phyloP scores from a whole-genome alignment of 2,329 filamentous ascomycete genomes.

The Coniochaeta sp. region DNA sequence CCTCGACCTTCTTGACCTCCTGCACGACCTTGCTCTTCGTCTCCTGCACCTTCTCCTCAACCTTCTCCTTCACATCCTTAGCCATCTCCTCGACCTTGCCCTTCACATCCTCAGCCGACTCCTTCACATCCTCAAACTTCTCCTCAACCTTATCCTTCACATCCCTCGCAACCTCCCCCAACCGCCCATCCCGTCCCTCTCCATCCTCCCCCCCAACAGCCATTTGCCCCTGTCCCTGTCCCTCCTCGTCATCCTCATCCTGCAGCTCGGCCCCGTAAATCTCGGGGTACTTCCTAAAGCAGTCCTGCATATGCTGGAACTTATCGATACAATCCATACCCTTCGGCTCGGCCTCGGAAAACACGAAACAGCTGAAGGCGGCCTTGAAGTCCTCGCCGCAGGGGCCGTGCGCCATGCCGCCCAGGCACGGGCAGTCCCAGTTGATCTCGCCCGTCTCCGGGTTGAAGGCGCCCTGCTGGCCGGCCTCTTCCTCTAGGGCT shows the following conservation, averaged over 20 bases:
- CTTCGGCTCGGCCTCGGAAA: slow-evolving; percentile 89
- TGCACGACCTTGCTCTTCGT: neutral
- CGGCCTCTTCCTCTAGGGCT: slow-evolving; percentile 71
- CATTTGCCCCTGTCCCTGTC: slow-evolving; percentile 15
- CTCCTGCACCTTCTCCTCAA: neutral
- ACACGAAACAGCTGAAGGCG: slow-evolving; percentile 98
- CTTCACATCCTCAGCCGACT: neutral
- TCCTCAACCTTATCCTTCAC: slow-evolving; percentile 1
- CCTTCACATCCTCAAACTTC: slow-evolving; percentile 5
- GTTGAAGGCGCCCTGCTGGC: slow-evolving; percentile 89
- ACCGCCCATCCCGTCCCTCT: too few species aligned
- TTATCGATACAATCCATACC: slow-evolving; percentile 96
- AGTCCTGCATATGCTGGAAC: slow-evolving; percentile 98
- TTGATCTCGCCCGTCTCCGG: slow-evolving; percentile 99
- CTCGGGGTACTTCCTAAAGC: slow-evolving; percentile 88
- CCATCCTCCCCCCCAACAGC: slow-evolving; percentile 20
- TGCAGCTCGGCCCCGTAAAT: slow-evolving; percentile 85
- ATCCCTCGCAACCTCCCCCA: neutral
- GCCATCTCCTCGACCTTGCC: neutral
- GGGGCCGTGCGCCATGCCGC: slow-evolving; percentile 93
- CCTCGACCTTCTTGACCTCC: neutral
- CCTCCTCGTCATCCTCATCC: slow-evolving; percentile 53
- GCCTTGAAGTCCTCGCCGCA: slow-evolving; percentile 93
- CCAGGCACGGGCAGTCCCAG: slow-evolving; percentile 97
- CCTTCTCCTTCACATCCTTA: neutral